phyloP scores from a whole-genome alignment of 2,329 filamentous ascomycete genomes.

The Hymenoscyphus salicellus region DNA sequence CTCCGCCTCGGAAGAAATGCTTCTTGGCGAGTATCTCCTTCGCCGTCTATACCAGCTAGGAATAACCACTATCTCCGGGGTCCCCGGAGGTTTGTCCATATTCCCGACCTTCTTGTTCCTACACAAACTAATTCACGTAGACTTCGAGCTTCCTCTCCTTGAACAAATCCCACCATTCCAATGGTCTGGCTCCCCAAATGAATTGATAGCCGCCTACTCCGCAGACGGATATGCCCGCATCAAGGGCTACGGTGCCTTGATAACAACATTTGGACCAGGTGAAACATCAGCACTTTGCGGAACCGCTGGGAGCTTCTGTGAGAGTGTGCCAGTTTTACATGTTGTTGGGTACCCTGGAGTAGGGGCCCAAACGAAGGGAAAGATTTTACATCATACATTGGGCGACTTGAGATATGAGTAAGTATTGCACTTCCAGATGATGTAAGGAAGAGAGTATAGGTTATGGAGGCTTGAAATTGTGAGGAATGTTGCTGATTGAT shows the following conservation, averaged over 20 bases:
- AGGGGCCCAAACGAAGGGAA: slow-evolving; percentile 10
- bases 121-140: background rate
- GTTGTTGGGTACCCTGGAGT: slow-evolving; percentile 45
- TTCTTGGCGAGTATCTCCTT: slow-evolving; percentile 40
- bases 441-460: too few species aligned
- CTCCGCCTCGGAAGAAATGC: slow-evolving; percentile 16
- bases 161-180: slow-evolving; percentile 17
- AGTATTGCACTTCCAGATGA: background rate
- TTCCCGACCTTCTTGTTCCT: background rate
- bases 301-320: slow-evolving; percentile 55
- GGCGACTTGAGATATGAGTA: slow-evolving; percentile 41
- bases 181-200: slow-evolving; percentile 37
- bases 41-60: slow-evolving; percentile 43
- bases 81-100: slow-evolving; percentile 38
- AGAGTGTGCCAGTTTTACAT: slow-evolving; percentile 53
- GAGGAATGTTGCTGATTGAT: background rate
- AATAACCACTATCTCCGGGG: slow-evolving; percentile 45
- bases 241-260: slow-evolving; percentile 45
- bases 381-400: slow-evolving; percentile 51
- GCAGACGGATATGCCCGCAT: slow-evolving; percentile 51
- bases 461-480: too few species aligned
- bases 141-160: slow-evolving; percentile 18
- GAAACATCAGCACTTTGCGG: slow-evolving; percentile 55
- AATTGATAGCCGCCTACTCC: slow-evolving; percentile 41
- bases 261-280: slow-evolving; percentile 51